Evolutionary conservation across 176 grass and related monocot species (phyloP).

Genomic region (Cymbopogon citratus): DNA sequence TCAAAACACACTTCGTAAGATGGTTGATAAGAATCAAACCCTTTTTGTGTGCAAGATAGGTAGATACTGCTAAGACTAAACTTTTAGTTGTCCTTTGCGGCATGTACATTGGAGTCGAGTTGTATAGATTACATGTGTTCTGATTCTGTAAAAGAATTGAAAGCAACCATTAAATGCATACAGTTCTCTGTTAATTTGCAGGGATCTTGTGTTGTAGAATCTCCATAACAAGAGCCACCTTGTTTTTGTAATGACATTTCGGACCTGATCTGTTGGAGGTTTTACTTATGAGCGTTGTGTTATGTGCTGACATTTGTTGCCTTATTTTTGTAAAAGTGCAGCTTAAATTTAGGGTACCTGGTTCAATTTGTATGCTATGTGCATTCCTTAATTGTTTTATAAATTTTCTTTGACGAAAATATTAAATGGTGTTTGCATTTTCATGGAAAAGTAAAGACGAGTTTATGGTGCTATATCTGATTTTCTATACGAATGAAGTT

Average conservation of each 20-base stretch:
- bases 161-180: not conserved
- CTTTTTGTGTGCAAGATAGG: not conserved
- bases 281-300: constrained; percentile 12
- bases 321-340: not conserved
- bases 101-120: constrained; percentile 14
- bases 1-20: constrained; percentile 4
- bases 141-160: not conserved
- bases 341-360: not conserved
- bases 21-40: not conserved
- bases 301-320: not conserved
- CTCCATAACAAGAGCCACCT: not conserved
- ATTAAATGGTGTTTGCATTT: not conserved
- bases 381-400: not conserved
- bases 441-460: not conserved
- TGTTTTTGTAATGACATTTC: not conserved
- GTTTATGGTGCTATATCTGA: not conserved
- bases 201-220: not conserved
- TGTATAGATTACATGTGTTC: constrained; percentile 19
- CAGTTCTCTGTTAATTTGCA: constrained; percentile 7
- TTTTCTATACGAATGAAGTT: not conserved
- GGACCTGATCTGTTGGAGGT: not conserved
- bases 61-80: not conserved
- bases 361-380: not conserved
- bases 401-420: not conserved
- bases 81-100: not conserved